Percentiles rank a stretch among this genome's conserved stretches.
Conservation (phyloP, 306 rosid species). For the Nissolia schottii region DNA sequence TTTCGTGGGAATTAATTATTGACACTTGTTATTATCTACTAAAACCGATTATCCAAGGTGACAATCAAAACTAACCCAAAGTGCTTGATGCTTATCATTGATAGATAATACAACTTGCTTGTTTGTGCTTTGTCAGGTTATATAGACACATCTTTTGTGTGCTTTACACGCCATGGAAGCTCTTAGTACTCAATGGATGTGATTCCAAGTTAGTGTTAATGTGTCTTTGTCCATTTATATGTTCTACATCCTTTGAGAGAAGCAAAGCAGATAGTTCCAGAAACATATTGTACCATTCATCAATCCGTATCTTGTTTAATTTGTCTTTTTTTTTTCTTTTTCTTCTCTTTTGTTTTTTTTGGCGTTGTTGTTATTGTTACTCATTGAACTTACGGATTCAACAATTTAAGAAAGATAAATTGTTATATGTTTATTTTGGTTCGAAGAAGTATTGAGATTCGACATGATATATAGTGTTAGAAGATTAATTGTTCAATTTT, state of each 20-base stretch:
- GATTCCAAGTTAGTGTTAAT: background rate
- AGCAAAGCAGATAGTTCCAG: background rate
- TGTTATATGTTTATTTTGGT: too few species aligned
- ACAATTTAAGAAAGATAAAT: too few species aligned
- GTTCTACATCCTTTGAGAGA: background rate
- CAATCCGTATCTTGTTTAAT: background rate
- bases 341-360: background rate
- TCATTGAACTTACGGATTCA: too few species aligned
- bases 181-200: background rate
- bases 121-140: background rate
- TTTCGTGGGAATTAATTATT: background rate
- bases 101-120: background rate
- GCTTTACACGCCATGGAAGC: background rate
- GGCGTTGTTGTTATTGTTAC: background rate
- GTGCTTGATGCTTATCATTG: too few species aligned
- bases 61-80: too few species aligned
- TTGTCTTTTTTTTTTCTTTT: too few species aligned
- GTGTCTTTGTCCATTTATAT: background rate
- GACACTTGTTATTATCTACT: too few species aligned
- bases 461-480: too few species aligned
- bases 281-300: background rate
- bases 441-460: too few species aligned
- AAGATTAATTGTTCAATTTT: too few species aligned
- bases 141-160: background rate
- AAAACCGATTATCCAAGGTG: too few species aligned